phyloP scores from a whole-genome alignment of 768 basidiomycete species.

The Lentinula detonsa region DNA sequence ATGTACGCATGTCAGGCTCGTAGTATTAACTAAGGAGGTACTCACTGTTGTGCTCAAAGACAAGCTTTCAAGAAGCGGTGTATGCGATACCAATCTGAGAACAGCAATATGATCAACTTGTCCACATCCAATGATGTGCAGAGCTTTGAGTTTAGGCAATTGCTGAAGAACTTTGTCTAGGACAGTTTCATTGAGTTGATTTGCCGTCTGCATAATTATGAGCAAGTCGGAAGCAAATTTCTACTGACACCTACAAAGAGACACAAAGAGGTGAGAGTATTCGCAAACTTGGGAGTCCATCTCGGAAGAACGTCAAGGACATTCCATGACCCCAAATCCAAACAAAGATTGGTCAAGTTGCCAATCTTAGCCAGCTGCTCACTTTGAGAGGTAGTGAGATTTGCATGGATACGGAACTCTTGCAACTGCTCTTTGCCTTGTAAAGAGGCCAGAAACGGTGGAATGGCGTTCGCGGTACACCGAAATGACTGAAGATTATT shows the following conservation, averaged over 20 bases:
- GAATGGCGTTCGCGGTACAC: constrained; percentile 41
- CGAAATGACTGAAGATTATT: constrained; percentile 51
- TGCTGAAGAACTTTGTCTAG: constrained; percentile 41
- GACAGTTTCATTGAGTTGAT: constrained; percentile 45
- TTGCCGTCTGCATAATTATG: constrained; percentile 41
- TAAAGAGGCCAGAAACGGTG: constrained; percentile 43
- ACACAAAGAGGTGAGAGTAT: constrained; percentile 47
- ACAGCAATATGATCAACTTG: constrained; percentile 48
- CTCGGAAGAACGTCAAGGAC: constrained; percentile 50
- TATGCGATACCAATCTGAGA: constrained; percentile 38
- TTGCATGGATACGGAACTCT: constrained; percentile 43
- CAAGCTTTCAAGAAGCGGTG: constrained; percentile 52
- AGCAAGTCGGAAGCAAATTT: not conserved
- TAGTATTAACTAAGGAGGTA: not conserved
- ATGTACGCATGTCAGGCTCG: constrained; percentile 1
- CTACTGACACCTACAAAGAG: constrained; percentile 45
- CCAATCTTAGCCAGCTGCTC: constrained; percentile 32
- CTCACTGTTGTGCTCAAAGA: constrained; percentile 58
- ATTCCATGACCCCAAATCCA: constrained; percentile 62
- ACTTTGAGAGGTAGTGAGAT: constrained; percentile 48
- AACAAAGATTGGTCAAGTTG: constrained; percentile 37
- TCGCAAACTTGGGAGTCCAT: constrained; percentile 42
- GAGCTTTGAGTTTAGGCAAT: constrained; percentile 46
- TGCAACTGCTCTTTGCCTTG: constrained; percentile 36
- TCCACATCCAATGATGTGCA: constrained; percentile 59